Base-by-base conservation (phyloP, 352 stramenopile species). In the Globisporangium splendens region DNA sequence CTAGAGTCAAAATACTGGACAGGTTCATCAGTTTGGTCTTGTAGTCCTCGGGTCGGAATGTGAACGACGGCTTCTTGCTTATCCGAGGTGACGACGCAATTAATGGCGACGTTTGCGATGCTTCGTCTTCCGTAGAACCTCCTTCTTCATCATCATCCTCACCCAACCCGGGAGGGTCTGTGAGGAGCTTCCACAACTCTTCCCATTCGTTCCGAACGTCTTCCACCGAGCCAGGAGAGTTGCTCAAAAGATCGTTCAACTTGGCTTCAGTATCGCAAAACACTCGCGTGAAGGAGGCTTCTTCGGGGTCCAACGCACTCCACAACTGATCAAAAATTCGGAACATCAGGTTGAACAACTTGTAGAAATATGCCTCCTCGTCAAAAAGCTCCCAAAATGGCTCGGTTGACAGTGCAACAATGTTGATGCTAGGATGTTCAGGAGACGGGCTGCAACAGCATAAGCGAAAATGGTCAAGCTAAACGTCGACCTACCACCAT, bases 301-400 rank as follows among this genome's bases (percentile, higher is more conserved):
- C 74, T 17, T 88, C 79, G n/a, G 74, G 66, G 21, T 75, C 64
- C 28, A 88, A 61, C 6, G 78, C 65, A 58, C 63, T 80, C 81
- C 81, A 93, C 17, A 89, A 65, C 50, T 88, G 68, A 39, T 93
- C 79, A 46, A 89, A 93, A 24, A 93, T 77, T 14, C 87, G 72
- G 44, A 91, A 81, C 70, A 88, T 83, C 35, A 89, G 67, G 54
- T 73, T 69, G 54, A 95, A 95, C 8, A 93, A 57, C 54, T 91
- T 91, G 54, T 78, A 68, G 51, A 95, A 93, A 58, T 87, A 90
- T 35, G 68, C 68, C 12, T 90, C 78, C 56, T 95, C 85, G 22
- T 89, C 79, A 63, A 95, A 88, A 10, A 95, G 60, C 44, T 93
- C 72, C 85, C 85, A 95, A 51, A 90, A 92, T 18, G 85, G 85